Base-by-base conservation (phyloP, 768 basidiomycete genomes). In the Phaffia australis region DNA sequence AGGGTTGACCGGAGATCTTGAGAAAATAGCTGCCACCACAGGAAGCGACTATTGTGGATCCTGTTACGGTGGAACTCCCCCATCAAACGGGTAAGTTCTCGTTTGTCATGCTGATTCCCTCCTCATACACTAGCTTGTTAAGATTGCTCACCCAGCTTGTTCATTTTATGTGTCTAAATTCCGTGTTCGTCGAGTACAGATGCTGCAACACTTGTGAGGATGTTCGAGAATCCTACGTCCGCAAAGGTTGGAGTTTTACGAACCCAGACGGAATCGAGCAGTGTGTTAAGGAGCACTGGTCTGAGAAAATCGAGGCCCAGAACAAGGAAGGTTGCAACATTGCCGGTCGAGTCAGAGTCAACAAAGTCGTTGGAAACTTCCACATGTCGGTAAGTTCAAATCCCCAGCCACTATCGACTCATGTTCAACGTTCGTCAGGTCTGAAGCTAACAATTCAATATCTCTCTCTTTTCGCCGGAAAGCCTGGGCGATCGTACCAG, bases 161-260 rank as follows among this genome's bases (percentile, higher is more conserved):
- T 52, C 5, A 27, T n/a, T 48, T n/a, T 51, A 29, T 27, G 3
- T 29, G 27, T 14, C n/a, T 23, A 25, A 35, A 16, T 5, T 65
- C 21, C 2, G 21, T 54, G n/a, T n/a, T n/a, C n/a, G n/a, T 11
- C 3, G 11, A 11, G 32, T 77, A 76, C 74, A 92, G 91, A 6
- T 99, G 95, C 77, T 99, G 95, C 78, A 89, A 99, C 75, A 86
- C 85, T 54, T 99, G 95, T 76, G 95, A 99, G 74, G 87, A 91
- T 0, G 95, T 99, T 29, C 83, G 95, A 52, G 82, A 86, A 75
- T 81, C 90, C 35, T 99, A 99, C 78, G 81, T 89, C 32, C 83
- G 86, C 75, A 85, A 87, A 71, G 95, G 94, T 25, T 99, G 95
- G 95, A 92, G 88, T 76, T 99, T 98, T 76, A 78, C 81, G 69